Evolutionary conservation across 805 yeast species (phyloP).

Genomic region (Candida manassasensis): DNA sequence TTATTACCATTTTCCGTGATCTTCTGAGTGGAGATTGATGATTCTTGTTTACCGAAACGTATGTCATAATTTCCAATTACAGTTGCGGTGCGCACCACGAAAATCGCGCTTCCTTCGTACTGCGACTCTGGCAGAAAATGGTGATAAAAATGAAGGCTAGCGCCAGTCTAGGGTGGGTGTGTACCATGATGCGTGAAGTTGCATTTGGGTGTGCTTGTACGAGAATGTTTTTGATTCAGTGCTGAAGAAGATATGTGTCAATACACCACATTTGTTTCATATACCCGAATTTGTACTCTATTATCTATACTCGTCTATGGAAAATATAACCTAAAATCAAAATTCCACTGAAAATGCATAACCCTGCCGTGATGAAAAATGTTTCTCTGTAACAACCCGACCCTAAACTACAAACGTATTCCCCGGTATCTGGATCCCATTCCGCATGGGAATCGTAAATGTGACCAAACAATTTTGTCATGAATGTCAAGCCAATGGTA

Average conservation of each 20-base stretch:
- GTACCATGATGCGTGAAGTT: too few species aligned
- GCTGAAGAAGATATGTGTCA: too few species aligned
- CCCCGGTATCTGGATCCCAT: slow-evolving; percentile 12
- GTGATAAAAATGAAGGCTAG: too few species aligned
- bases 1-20: slow-evolving; percentile 1
- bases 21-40: too few species aligned
- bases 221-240: too few species aligned
- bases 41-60: too few species aligned
- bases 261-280: not conserved
- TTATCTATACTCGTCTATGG: slow-evolving; percentile 1
- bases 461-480: slow-evolving; percentile 29
- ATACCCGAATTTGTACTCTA: not conserved
- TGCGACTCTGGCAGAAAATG: too few species aligned
- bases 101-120: too few species aligned
- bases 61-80: too few species aligned
- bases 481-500: slow-evolving; percentile 25
- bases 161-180: too few species aligned
- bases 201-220: too few species aligned
- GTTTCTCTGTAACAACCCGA: slow-evolving; percentile 25
- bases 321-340: slow-evolving; percentile 19
- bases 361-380: slow-evolving; percentile 21
- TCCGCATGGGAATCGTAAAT: slow-evolving; percentile 21
- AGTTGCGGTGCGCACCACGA: too few species aligned
- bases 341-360: slow-evolving; percentile 17
- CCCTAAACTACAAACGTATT: slow-evolving; percentile 23